Percentiles rank a stretch among this genome's conserved stretches.
Evolutionary conservation across 768 basidiomycete species (phyloP).

Genomic region (Hysterangium stoloniferum): DNA sequence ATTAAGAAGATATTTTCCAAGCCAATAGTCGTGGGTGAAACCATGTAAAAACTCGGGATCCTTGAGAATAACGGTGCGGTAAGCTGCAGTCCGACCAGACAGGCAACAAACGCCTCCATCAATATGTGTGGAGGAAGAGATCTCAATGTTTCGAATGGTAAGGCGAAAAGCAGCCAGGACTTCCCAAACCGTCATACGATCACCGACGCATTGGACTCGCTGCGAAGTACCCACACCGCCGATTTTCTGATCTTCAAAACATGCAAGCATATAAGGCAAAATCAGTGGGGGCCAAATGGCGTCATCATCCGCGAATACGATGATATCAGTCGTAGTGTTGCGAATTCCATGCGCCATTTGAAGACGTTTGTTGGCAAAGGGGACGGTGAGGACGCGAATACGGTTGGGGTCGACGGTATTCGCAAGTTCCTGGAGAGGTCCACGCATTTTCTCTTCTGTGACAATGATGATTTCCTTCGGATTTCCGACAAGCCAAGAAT

Average conservation of each 20-base stretch:
- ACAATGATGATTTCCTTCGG: slow-evolving; percentile 78
- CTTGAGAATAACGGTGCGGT: slow-evolving; percentile 89
- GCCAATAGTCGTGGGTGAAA: slow-evolving; percentile 92
- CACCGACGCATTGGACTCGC: slow-evolving; percentile 74
- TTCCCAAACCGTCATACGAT: slow-evolving; percentile 88
- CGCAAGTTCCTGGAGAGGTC: slow-evolving; percentile 83
- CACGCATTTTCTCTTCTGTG: slow-evolving; percentile 85
- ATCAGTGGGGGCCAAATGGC: slow-evolving; percentile 93
- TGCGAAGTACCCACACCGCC: slow-evolving; percentile 91
- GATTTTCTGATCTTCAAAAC: slow-evolving; percentile 90
- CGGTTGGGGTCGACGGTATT: slow-evolving; percentile 76
- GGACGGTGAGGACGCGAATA: slow-evolving; percentile 84
- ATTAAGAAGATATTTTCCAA: slow-evolving; percentile 91
- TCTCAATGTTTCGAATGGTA: slow-evolving; percentile 91
- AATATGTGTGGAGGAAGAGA: slow-evolving; percentile 81
- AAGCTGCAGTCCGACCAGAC: slow-evolving; percentile 88
- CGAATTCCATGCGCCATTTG: slow-evolving; percentile 94
- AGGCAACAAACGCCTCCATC: slow-evolving; percentile 90
- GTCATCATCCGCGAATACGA: slow-evolving; percentile 92
- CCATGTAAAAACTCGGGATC: slow-evolving; percentile 90
- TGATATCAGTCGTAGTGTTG: slow-evolving; percentile 85
- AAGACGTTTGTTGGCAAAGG: slow-evolving; percentile 88
- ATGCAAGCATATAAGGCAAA: slow-evolving; percentile 81
- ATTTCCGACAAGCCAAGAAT: slow-evolving; percentile 86
- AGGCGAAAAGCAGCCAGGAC: slow-evolving; percentile 89